Evolutionary conservation across 2,329 filamentous ascomycete genomes (phyloP), one percentile per base, ranked within the genome.

Genomic region (Tetracladium maxilliforme): DNA sequence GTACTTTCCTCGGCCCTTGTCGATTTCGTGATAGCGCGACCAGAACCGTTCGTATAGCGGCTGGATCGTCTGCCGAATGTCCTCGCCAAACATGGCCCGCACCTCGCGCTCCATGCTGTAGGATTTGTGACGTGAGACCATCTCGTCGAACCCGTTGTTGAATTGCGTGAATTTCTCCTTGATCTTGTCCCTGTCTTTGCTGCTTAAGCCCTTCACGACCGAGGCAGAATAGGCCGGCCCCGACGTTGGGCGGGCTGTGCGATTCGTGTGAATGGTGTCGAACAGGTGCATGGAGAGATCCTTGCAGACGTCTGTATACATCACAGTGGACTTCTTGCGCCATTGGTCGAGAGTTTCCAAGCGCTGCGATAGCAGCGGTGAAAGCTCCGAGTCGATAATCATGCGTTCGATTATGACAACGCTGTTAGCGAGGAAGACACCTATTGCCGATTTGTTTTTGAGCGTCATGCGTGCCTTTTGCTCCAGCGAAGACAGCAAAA

Each of bases 1-100:
- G 51, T 95, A 92, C 52, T 98, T 98, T 38, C 87, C 87, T 54
- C 86, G 92, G 31, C 90, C 90, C 58, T 93, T 94, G 54, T 95
- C 87, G 35, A 95, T 74, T 52, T 95, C 90, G 47, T 94, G 86
- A 47, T 98, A 98, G 15, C 87, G 70, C 52, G 95, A 90, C 73
- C 83, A 95, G 54, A 98, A 98, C 22, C 90, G 69, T 33, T 78
- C 79, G 54, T 98, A 98, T 10, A 98, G 63, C 27, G 87, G 86
- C 54, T 95, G 87, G 28, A 98, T 75, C 55, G 93, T 82, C 40
- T 76, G 75, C 48, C 90, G 82, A 34, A 95, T 76, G 43, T 94
- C 86, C 39, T 76, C 73, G 10, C 72, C 75, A 41, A 95, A 67
- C 51, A 78, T 70, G 33, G 70, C 65, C 21, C 83, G 70, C 16